Conservation (phyloP, 305 asterid species). For the Vinca major region DNA sequence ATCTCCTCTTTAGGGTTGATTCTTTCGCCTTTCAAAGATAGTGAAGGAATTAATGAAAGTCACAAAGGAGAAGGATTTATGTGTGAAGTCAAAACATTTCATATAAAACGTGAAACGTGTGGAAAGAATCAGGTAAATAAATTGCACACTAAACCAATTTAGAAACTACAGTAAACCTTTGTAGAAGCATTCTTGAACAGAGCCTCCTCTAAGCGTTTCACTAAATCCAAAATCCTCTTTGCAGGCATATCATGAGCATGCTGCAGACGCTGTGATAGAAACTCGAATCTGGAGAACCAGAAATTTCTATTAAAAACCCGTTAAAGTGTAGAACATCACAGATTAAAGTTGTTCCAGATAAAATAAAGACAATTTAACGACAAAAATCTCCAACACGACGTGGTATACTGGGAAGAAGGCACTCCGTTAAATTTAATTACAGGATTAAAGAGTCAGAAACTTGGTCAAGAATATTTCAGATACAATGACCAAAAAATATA, state of each 20-base stretch:
- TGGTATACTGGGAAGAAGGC: neutral
- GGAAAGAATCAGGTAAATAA: constrained; percentile 6
- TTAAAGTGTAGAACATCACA: constrained; percentile 8
- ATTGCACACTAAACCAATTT: constrained; percentile 8
- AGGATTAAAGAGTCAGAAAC: neutral
- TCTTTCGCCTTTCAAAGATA: neutral
- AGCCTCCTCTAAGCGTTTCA: constrained; percentile 79
- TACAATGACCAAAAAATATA: neutral
- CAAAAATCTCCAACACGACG: neutral
- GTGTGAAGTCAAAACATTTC: neutral
- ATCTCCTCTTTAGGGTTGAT: neutral
- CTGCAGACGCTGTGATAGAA: constrained; percentile 52
- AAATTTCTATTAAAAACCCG: constrained; percentile 14
- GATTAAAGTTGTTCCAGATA: neutral
- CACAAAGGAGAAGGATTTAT: neutral
- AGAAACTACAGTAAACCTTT: constrained; percentile 38
- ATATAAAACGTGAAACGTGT: constrained; percentile 5
- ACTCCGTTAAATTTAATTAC: neutral
- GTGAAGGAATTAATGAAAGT: neutral
- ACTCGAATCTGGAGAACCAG: constrained; percentile 53
- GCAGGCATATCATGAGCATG: constrained; percentile 49
- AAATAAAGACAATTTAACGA: neutral
- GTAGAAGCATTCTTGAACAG: constrained; percentile 60
- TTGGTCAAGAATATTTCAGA: neutral
- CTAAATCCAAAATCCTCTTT: constrained; percentile 56